A percentile compares a stretch with the other conserved stretches of the same genome.
Conservation (phyloP, 257 asterid species). For the Solanum dulcamara region DNA sequence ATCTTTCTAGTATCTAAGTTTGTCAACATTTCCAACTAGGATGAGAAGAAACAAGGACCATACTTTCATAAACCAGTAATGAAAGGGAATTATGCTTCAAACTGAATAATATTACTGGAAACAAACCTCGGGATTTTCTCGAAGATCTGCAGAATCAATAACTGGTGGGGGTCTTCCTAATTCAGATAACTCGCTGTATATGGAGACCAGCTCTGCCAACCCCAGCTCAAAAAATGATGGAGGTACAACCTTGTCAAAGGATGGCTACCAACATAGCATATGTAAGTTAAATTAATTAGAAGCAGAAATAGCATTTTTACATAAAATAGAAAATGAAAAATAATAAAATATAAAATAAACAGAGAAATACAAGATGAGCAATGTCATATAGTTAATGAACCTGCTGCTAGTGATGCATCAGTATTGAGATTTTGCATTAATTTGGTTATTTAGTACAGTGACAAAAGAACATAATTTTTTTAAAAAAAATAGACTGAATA, state of each 20-base stretch:
- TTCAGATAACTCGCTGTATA: slow-evolving; percentile 51
- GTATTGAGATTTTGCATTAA: neutral
- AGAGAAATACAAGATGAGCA: neutral
- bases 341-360: neutral
- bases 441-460: neutral
- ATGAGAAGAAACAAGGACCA: neutral
- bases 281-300: slow-evolving; percentile 11
- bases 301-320: neutral
- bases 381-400: neutral
- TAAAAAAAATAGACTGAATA: neutral
- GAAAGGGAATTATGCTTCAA: neutral
- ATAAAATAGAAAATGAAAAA: neutral
- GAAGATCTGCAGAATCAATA: slow-evolving; percentile 65
- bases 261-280: slow-evolving; percentile 36
- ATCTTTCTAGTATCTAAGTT: neutral
- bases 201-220: slow-evolving; percentile 41
- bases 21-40: neutral
- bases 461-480: neutral
- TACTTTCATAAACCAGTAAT: neutral
- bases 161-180: slow-evolving; percentile 56
- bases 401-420: neutral
- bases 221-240: slow-evolving; percentile 64
- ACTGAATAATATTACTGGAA: neutral
- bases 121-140: slow-evolving; percentile 63
- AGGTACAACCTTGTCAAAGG: slow-evolving; percentile 56